Evolutionary conservation across 352 stramenopile genomes (phyloP).

Genomic region (Globisporangium takayamanum): DNA sequence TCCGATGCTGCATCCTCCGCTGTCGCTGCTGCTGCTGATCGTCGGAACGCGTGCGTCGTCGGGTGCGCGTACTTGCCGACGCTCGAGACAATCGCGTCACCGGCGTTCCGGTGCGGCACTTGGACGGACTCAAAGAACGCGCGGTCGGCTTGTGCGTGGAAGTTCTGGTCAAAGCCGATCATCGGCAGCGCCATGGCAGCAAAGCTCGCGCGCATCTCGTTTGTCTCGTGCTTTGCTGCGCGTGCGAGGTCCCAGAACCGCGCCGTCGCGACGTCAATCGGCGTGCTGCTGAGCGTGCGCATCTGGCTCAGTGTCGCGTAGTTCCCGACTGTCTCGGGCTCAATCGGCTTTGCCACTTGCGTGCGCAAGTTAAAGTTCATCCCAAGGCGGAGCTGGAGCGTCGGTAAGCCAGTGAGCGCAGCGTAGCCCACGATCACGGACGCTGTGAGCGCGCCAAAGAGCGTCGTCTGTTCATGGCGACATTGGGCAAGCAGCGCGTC

Average conservation of each 20-base stretch:
- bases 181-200: not conserved
- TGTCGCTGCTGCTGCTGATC: not conserved
- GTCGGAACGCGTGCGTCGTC: not conserved
- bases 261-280: not conserved
- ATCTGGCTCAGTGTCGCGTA: constrained; percentile 13
- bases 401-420: constrained; percentile 1
- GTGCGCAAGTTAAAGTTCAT: constrained; percentile 14
- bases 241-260: constrained; percentile 15
- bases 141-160: not conserved
- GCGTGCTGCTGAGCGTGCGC: not conserved
- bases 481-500: constrained; percentile 21
- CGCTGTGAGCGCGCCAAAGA: constrained; percentile 25
- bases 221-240: constrained; percentile 3
- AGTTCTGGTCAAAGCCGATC: not conserved
- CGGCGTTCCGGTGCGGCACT: not conserved
- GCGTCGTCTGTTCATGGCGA: constrained; percentile 24
- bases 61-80: constrained; percentile 7
- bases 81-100: constrained; percentile 10
- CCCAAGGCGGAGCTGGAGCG: constrained; percentile 16
- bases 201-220: constrained; percentile 5
- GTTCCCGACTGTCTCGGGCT: constrained; percentile 21
- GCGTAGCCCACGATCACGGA: constrained; percentile 22
- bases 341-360: constrained; percentile 14
- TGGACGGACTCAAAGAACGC: constrained; percentile 3
- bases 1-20: not conserved